Evolutionary conservation across 225 moss, liverwort and hornwort genomes (phyloP).

Genomic region (Pleurozium schreberi): DNA sequence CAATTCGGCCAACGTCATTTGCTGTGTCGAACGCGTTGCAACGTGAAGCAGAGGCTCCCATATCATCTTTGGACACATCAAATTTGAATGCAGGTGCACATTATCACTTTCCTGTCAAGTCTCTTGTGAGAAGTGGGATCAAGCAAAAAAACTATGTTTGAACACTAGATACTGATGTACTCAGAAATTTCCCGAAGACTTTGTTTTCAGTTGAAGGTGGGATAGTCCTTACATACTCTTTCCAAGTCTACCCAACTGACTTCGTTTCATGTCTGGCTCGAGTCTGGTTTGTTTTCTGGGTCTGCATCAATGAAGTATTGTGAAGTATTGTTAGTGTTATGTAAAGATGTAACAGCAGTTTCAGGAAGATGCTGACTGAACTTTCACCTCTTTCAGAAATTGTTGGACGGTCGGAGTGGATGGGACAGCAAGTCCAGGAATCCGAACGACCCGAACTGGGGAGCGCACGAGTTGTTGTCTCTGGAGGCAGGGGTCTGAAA

Average conservation of each 20-base stretch:
- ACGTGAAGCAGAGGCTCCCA: conserved; percentile 37
- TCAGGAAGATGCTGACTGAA: neutral
- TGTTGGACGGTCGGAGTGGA: conserved; percentile 66
- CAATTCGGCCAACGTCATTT: conserved; percentile 82
- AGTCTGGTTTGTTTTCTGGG: neutral
- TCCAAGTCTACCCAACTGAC: neutral
- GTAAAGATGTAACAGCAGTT: neutral
- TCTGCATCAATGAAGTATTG: neutral
- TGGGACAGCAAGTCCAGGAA: conserved; percentile 66
- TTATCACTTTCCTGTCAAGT: neutral
- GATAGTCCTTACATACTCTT: neutral
- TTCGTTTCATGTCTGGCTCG: neutral
- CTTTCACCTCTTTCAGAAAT: conserved; percentile 26
- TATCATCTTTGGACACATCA: conserved; percentile 51
- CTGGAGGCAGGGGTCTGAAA: conserved; percentile 80
- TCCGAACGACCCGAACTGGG: conserved; percentile 82
- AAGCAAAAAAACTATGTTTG: neutral
- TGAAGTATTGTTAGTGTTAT: neutral
- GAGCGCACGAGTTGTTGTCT: conserved; percentile 80
- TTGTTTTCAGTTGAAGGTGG: neutral
- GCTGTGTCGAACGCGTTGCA: conserved; percentile 19
- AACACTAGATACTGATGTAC: neutral
- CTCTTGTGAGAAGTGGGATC: neutral
- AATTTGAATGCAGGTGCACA: conserved; percentile 50
- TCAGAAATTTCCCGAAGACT: neutral